Evolutionary conservation across 2,329 filamentous ascomycete genomes (phyloP).

Genomic region (Trichoderma harzianum): DNA sequence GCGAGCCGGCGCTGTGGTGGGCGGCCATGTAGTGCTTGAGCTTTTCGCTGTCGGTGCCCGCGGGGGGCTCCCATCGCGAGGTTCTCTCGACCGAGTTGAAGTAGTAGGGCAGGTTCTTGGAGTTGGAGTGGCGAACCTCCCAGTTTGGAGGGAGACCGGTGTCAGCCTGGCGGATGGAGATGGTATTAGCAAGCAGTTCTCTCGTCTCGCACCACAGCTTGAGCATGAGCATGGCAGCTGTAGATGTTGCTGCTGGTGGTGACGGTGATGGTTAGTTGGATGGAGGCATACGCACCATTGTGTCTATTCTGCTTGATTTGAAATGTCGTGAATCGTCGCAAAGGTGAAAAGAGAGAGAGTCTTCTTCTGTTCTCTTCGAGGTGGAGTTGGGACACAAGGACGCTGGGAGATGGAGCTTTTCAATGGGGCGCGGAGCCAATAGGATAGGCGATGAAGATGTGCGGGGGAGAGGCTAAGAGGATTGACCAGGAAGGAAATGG

Average conservation of each 20-base stretch:
- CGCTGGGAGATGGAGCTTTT: not conserved
- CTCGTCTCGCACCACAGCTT: not conserved
- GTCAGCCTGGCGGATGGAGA: slow-evolving; percentile 50
- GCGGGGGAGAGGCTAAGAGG: slow-evolving; percentile 2
- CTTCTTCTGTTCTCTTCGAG: not conserved
- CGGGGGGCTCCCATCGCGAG: slow-evolving; percentile 92
- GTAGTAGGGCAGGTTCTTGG: slow-evolving; percentile 98
- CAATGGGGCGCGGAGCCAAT: not conserved
- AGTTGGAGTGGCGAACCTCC: slow-evolving; percentile 97
- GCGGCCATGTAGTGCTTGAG: slow-evolving; percentile 92
- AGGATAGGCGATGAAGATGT: not conserved
- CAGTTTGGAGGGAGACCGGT: slow-evolving; percentile 81
- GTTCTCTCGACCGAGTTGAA: slow-evolving; percentile 85
- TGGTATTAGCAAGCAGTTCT: not conserved
- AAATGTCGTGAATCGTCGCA: not conserved
- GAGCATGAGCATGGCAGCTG: not conserved
- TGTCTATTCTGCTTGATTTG: not conserved
- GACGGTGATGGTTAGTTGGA: not conserved
- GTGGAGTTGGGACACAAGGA: slow-evolving; percentile 5
- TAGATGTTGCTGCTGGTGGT: not conserved
- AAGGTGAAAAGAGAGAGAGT: not conserved
- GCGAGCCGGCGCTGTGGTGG: slow-evolving; percentile 65
- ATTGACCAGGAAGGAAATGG: not conserved
- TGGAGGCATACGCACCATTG: not conserved
- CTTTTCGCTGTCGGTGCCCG: slow-evolving; percentile 83